Evolutionary conservation across 306 rosid genomes (phyloP).

Genomic region (Cajanus cajan): DNA sequence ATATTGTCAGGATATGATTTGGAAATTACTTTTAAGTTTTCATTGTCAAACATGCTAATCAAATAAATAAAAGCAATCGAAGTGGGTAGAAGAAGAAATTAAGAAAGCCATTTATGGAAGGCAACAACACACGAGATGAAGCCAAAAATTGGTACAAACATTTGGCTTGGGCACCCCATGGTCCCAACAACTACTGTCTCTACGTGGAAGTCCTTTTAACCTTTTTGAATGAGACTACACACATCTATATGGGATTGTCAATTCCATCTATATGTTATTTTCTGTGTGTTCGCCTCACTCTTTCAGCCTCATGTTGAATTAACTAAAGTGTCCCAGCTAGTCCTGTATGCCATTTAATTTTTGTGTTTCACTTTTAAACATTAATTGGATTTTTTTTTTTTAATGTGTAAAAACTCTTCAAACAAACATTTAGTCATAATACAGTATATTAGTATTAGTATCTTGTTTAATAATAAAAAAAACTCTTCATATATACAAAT

Average conservation of each 20-base stretch:
- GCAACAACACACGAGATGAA: constrained; percentile 26
- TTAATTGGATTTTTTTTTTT: too few species aligned
- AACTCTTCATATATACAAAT: too few species aligned
- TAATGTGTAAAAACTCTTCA: too few species aligned
- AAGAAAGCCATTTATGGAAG: constrained; percentile 30
- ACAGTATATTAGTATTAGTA: too few species aligned
- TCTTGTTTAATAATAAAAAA: too few species aligned
- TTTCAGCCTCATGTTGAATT: too few species aligned
- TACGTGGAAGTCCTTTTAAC: neutral
- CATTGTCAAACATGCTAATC: constrained; percentile 23
- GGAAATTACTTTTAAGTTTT: neutral
- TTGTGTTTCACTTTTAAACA: too few species aligned
- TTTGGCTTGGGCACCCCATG: constrained; percentile 32
- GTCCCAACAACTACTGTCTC: constrained; percentile 40
- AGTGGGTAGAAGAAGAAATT: constrained; percentile 1
- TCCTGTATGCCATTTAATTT: too few species aligned
- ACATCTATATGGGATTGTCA: constrained; percentile 30
- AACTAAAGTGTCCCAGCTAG: too few species aligned
- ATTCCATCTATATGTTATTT: constrained; percentile 3
- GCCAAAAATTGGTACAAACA: constrained; percentile 30
- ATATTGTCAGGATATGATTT: neutral
- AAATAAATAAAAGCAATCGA: neutral
- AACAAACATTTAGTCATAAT: too few species aligned
- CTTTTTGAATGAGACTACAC: constrained; percentile 25
- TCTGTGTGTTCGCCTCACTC: neutral